Evolutionary conservation across 2,329 filamentous ascomycete species (phyloP), one percentile per base, ranked within the genome.

Genomic region (Paraconiothyrium brasiliense): DNA sequence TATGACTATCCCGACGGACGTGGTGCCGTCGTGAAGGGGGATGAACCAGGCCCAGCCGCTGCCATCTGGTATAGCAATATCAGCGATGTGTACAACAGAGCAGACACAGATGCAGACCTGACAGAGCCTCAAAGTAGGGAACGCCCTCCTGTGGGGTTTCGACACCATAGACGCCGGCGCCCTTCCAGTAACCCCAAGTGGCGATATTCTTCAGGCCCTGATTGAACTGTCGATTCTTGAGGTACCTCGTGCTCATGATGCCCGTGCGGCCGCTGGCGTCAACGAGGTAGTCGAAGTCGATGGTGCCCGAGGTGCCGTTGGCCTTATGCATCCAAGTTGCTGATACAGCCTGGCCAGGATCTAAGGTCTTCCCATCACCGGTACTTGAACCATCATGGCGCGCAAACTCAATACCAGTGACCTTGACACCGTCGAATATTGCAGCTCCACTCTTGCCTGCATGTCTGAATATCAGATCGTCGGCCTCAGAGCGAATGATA

Each of bases 151-250:
- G 72, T 7, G 63, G 46, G 0, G 79, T 81, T 3, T 80, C 82
- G 2, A 54, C 14, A 4, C 64, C 77, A 60, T 81, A 82, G 0
- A 60, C 9, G 3, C 65, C 71, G 7, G 68, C 73, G 8, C 72
- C 74, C 54, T 79, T 78, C 76, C 78, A 86, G 65, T 86, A 86
- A 0, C 71, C 80, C 84, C 83, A 86, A 54, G 63, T 81, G 6
- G 84, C 83, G 10, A 84, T 61, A 58, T 84, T 86, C 72, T 85
- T 84, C 22, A 85, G 72, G 0, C 76, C 80, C 43, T 81, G 63
- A 66, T 85, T 86, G 65, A 75, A 82, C 4, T 70, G 73, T 1
- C 84, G 79, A 64, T 84, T 83, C 71, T 83, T 84, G 27, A 82
- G 58, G 63, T 85, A 84, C 64, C 83, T 83, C 22, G 82, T 85